Evolutionary conservation across 805 yeast genomes (phyloP), one percentile per base, ranked within the genome.

Genomic region (Wickerhamomyces chaumierensis): DNA sequence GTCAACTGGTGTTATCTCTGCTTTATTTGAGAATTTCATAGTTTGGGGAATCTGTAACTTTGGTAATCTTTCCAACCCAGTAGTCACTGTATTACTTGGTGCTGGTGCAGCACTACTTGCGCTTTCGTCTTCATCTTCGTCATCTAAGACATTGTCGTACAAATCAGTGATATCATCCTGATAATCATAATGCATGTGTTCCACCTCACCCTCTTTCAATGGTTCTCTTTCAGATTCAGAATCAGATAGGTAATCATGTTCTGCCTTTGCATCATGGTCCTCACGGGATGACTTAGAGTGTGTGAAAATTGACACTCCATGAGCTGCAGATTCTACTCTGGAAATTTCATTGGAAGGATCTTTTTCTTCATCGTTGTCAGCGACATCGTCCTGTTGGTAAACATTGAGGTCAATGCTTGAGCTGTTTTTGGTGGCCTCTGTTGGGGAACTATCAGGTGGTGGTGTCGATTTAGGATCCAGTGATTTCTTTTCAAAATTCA

Each of bases 81-180:
- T n/a, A 21, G 9, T 21, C 9, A 7, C 23, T 21, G 15, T 17
- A 18, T 23, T 6, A 21, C 11, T 5, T 15, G 25, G n/a, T 7
- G n/a, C 29, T 25, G 29, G 16, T 4, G 18, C 16, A 27, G 8
- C 29, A 21, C 7, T 18, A 13, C n/a, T n/a, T n/a, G n/a, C 4
- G 14, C 29, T 23, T 29, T 12, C 31, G 5, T 14, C 23, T 27
- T 35, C 27, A 19, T 35, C 42, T n/a, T 37, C n/a, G n/a, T n/a
- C 40, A 17, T 34, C 16, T 15, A 39, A 37, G 15, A 36, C 39
- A 27, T 47, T 47, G 5, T 44, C 41, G 33, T 54, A 52, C 2
- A 49, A 34, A 31, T 46, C 55, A 3, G 53, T 50, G 3, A 48
- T 43, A 33, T 56, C 64, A 14, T 47, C 62, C 36, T 54, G 51